Evolutionary conservation across 257 asterid species (phyloP).

Genomic region (Solanum sparsipilum): DNA sequence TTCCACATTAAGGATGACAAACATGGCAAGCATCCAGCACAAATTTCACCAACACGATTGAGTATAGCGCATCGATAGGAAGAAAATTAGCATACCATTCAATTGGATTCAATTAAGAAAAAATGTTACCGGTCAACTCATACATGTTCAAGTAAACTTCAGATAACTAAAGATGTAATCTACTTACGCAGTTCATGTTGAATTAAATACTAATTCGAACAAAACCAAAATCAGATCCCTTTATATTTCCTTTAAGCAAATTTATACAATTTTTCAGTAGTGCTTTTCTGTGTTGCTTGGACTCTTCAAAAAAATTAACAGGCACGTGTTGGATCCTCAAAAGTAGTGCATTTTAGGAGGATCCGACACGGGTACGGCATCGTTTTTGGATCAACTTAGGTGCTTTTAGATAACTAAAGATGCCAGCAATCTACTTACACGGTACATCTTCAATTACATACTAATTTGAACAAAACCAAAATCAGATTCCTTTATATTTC

Average conservation of each 20-base stretch:
- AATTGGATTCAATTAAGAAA: background rate
- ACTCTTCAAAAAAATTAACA: background rate
- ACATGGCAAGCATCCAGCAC: background rate
- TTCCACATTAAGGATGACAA: background rate
- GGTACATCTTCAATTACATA: background rate
- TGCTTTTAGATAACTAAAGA: background rate
- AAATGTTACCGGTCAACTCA: background rate
- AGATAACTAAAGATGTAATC: background rate
- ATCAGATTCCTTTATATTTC: background rate
- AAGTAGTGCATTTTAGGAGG: background rate
- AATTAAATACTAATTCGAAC: background rate
- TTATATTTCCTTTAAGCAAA: background rate
- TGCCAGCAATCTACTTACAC: background rate
- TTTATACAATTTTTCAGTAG: background rate
- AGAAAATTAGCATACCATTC: background rate
- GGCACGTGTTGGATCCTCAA: background rate
- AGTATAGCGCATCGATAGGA: background rate
- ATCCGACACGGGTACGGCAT: background rate
- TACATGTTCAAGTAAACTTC: background rate
- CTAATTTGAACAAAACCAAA: background rate
- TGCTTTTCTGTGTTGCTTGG: background rate
- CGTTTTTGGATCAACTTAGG: background rate
- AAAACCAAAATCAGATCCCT: background rate
- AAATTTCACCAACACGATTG: background rate
- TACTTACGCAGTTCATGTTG: background rate